Evolutionary conservation across 2,329 filamentous ascomycete genomes (phyloP).

Genomic region (Penicillium sp.): DNA sequence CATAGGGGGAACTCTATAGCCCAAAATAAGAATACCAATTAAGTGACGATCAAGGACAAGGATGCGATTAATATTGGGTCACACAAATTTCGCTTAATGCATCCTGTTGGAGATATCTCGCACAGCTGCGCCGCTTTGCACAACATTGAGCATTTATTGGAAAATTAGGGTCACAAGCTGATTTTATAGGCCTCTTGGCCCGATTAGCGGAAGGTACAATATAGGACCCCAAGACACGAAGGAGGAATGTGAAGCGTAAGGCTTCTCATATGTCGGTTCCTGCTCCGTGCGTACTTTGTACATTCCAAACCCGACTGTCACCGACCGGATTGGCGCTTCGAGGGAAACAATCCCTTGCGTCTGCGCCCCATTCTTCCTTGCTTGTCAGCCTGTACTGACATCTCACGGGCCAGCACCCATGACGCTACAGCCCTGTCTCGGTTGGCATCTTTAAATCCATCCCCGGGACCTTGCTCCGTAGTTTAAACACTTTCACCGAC

Average conservation of each 20-base stretch:
- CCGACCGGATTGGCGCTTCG: slow-evolving; percentile 9
- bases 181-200: neutral
- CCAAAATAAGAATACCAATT: neutral
- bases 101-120: slow-evolving; percentile 1
- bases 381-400: slow-evolving; percentile 13
- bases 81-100: slow-evolving; percentile 4
- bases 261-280: slow-evolving; percentile 4
- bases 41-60: neutral
- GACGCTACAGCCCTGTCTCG: slow-evolving; percentile 9
- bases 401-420: slow-evolving; percentile 12
- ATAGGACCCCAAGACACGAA: neutral
- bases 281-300: neutral
- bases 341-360: slow-evolving; percentile 16
- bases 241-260: neutral
- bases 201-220: neutral
- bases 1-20: slow-evolving; percentile 1
- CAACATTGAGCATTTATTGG: neutral
- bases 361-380: slow-evolving; percentile 14
- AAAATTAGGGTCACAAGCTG: neutral
- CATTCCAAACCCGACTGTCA: slow-evolving; percentile 20
- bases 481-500: slow-evolving; percentile 10
- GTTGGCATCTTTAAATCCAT: neutral
- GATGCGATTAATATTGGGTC: neutral
- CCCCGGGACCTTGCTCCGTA: neutral
- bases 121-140: neutral